phyloP scores from a whole-genome alignment of 257 asterid genomes.

The Phtheirospermum japonicum region DNA sequence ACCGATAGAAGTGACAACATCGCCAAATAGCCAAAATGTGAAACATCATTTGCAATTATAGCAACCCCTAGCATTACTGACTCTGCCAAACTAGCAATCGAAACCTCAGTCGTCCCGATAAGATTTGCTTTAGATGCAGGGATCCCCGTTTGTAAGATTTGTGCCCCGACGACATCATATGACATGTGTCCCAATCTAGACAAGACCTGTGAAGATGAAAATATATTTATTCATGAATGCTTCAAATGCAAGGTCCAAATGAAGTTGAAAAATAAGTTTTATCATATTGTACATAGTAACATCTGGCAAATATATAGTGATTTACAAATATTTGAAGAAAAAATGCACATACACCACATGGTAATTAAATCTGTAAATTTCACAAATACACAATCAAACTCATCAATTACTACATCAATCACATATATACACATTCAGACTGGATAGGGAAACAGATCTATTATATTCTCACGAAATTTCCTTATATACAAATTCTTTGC shows the following conservation, averaged over 20 bases:
- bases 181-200: constrained; percentile 97
- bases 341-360: too few species aligned
- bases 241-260: neutral
- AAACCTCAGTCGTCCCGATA: constrained; percentile 88
- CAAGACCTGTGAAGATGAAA: constrained; percentile 52
- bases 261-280: too few species aligned
- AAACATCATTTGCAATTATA: constrained; percentile 72
- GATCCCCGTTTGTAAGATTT: constrained; percentile 89
- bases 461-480: too few species aligned
- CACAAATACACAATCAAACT: too few species aligned
- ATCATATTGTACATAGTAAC: too few species aligned
- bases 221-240: constrained; percentile 18
- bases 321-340: too few species aligned
- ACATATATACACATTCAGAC: too few species aligned
- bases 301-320: too few species aligned
- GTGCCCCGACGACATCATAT: constrained; percentile 84
- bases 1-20: constrained; percentile 72
- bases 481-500: too few species aligned
- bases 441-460: too few species aligned
- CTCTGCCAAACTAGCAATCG: constrained; percentile 92
- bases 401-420: too few species aligned
- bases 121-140: constrained; percentile 95
- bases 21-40: constrained; percentile 80
- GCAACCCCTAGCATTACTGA: constrained; percentile 85
- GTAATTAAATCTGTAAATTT: too few species aligned